A percentile compares a stretch with the other conserved stretches of the same genome.
phyloP scores from a whole-genome alignment of 1,139 yeast species.

The Wickerhamomyces sp. region DNA sequence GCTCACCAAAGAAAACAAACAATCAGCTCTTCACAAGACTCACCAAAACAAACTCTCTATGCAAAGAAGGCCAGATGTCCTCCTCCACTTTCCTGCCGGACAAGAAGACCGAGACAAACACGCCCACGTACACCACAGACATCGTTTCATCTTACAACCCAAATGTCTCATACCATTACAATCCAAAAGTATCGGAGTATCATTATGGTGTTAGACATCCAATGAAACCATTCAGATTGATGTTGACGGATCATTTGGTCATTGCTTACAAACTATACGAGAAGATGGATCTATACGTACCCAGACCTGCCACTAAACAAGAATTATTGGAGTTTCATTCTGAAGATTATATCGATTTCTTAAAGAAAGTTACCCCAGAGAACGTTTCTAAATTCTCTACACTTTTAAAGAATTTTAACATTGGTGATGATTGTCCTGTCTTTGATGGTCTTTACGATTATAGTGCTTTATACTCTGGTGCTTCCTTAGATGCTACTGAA shows the following conservation, averaged over 20 bases:
- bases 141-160: slow-evolving; percentile 34
- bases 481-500: slow-evolving; percentile 96
- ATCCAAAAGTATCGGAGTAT: slow-evolving; percentile 74
- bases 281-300: slow-evolving; percentile 83
- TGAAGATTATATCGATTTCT: slow-evolving; percentile 79
- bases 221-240: slow-evolving; percentile 94
- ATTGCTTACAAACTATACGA: slow-evolving; percentile 81
- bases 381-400: slow-evolving; percentile 56
- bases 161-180: slow-evolving; percentile 82
- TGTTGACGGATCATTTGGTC: slow-evolving; percentile 91
- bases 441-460: slow-evolving; percentile 95
- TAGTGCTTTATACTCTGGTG: slow-evolving; percentile 93
- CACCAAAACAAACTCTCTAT: too few species aligned
- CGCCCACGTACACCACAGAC: slow-evolving; percentile 51
- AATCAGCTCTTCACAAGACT: too few species aligned
- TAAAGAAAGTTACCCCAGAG: slow-evolving; percentile 79
- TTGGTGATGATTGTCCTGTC: slow-evolving; percentile 96
- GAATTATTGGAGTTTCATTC: slow-evolving; percentile 81
- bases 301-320: slow-evolving; percentile 74
- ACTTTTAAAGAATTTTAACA: slow-evolving; percentile 72
- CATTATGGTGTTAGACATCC: slow-evolving; percentile 95
- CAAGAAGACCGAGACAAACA: slow-evolving; percentile 47
- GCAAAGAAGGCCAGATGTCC: too few species aligned
- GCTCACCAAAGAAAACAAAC: not conserved
- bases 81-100: slow-evolving; percentile 40